These are phyloP conservation scores for Leptographium lundbergii DNA, from an alignment of 2,329 filamentous ascomycete species.

Conservation along the genomic window DNA sequence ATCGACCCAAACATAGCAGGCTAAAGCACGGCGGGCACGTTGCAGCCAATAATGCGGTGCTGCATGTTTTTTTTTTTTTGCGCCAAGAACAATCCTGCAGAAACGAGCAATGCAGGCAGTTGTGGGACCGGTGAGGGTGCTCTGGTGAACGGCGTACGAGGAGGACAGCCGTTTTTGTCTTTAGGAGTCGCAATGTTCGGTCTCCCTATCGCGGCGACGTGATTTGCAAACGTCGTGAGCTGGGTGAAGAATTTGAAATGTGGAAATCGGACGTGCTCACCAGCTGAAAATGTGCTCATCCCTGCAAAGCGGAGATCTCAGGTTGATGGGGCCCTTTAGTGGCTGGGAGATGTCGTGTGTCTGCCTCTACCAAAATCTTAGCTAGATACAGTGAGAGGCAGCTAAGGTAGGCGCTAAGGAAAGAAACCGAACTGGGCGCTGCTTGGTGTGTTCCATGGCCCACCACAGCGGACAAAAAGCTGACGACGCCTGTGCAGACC, in stretches of 20 bases:
- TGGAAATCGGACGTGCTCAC: not conserved
- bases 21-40: not conserved
- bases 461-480: not conserved
- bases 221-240: not conserved
- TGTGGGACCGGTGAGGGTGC: not conserved
- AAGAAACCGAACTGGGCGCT: not conserved
- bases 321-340: not conserved
- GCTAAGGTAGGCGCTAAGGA: not conserved
- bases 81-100: not conserved
- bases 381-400: not conserved
- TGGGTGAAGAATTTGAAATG: too few species aligned
- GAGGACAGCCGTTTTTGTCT: not conserved
- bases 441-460: not conserved
- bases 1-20: not conserved
- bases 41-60: not conserved
- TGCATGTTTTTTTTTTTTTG: not conserved
- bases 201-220: not conserved
- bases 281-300: not conserved
- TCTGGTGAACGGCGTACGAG: not conserved
- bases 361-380: not conserved
- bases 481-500: not conserved
- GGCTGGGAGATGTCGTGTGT: not conserved
- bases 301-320: not conserved
- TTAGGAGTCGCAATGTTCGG: not conserved
- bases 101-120: not conserved